Evolutionary conservation across 352 stramenopile species (phyloP), one percentile per base, ranked within the genome.

Genomic region (Pythium aphanidermatum): DNA sequence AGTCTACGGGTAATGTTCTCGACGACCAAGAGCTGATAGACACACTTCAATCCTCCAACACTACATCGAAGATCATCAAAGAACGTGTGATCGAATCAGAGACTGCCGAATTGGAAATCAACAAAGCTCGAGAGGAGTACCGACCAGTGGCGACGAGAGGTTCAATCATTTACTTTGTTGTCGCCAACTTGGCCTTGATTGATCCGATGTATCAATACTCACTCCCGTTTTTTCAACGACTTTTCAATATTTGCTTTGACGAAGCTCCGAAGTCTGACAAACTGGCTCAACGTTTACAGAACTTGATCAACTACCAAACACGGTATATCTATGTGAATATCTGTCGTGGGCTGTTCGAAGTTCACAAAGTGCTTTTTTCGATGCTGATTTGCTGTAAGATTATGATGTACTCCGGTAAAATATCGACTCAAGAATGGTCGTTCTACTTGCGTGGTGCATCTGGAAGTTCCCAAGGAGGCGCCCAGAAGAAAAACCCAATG

Each of bases 131-230:
- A 25, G 90, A 97, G 41, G 81, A 87, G 38, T 97, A 97, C 46
- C 86, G 91, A 6, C 77, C 83, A 21, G 86, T 97, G 6, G 88
- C 91, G 10, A 97, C 83, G 1, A 69, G 89, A 2, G 92, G 89
- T 5, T 92, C 88, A 2, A 95, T 98, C 50, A 95, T 98, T 32
- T 98, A 97, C 60, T 98, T 97, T 54, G 92, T 98, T 0, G 89
- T 97, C 23, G 87, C 92, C 1, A 88, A 96, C 44, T 63, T 98
- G 1, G 81, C 81, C 12, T 60, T 86, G 9, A 95, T 98, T 43
- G 92, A 98, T 40, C 91, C 92, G 2, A 98, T 98, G 92, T 98
- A 98, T 68, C 92, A 98, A 69, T 97, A 97, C 66, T 97, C 89
- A 30, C 63, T 98, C 21, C 75, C 84, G 3, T 98, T 96, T 62